Evolutionary conservation across 176 grass and related monocot genomes (phyloP), one percentile per base, ranked within the genome.

Genomic region (Zoysia japonica): DNA sequence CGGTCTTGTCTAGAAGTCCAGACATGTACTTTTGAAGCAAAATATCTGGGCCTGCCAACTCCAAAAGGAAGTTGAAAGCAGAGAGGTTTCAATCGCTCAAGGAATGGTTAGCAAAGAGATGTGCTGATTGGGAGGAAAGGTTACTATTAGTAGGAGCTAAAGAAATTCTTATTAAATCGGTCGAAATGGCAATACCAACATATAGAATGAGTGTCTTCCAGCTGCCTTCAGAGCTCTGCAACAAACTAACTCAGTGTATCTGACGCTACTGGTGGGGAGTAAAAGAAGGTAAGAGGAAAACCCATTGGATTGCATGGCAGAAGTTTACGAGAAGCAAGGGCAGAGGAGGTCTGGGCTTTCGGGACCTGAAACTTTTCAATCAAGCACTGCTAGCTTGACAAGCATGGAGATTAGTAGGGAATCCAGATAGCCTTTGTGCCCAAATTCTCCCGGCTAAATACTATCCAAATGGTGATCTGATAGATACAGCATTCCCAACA

Each of bases 151-250:
- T 5, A 1, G 51, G 3, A 0, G 14, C 7, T 0, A 56, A 37
- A 2, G 51, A 54, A 0, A 2, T 56, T 2, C 1, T 35, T 1
- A 70, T 70, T 0, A 70, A 70, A 1, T 11, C 17, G 0, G 45
- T 70, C 0, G n/a, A 44, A 0, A 44, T 13, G 1, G 44, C 45
- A 0, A 1, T 70, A 0, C 19, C 67, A 0, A 5, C 11, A 0
- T 70, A 48, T 7, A 4, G 13, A 0, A 70, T 49, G 67, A 2
- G 67, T 8, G 57, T 61, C 0, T 61, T 61, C 8, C 1, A 61
- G 7, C 20, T 61, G 8, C 8, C 57, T 2, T n/a, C 2, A 1
- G 1, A 8, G 1, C 2, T 61, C 0, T 28, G 19, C 3, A 20
- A 61, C 0, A 20, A 11, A 0, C 20, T 61, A 2, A 61, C 8